phyloP scores from a whole-genome alignment of 2,329 filamentous ascomycete species.

The Sporothrix euskadiensis region DNA sequence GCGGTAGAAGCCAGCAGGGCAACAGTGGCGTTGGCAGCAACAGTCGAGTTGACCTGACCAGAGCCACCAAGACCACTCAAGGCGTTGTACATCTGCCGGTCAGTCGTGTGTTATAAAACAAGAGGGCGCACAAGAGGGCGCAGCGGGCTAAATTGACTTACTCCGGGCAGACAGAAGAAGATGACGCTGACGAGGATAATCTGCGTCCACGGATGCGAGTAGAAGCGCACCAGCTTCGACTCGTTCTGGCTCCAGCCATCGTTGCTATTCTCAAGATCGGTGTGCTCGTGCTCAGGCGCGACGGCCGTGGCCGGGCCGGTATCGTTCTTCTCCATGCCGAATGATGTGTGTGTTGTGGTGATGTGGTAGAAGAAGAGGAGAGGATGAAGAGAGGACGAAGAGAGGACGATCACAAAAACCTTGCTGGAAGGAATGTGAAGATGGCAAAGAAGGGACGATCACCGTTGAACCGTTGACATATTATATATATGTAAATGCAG shows the following conservation, averaged over 20 bases:
- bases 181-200: conserved; percentile 52
- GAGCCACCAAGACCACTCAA: conserved; percentile 36
- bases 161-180: conserved; percentile 51
- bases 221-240: conserved; percentile 38
- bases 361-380: background rate
- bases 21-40: conserved; percentile 55
- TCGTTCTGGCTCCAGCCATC: conserved; percentile 19
- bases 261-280: background rate
- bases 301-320: background rate
- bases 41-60: conserved; percentile 57
- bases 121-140: background rate
- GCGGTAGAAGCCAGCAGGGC: conserved; percentile 56
- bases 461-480: background rate
- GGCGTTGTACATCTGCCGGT: conserved; percentile 34
- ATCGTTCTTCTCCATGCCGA: background rate
- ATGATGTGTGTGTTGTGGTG: background rate
- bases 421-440: background rate
- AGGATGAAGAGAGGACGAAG: background rate
- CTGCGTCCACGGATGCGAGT: conserved; percentile 50
- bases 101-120: too few species aligned
- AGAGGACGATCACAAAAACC: background rate
- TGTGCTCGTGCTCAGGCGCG: background rate
- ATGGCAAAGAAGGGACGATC: background rate
- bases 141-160: conserved; percentile 35
- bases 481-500: background rate